Evolutionary conservation across 2,329 filamentous ascomycete genomes (phyloP), one percentile per base, ranked within the genome.

Genomic region (Cercospora nicotianae): DNA sequence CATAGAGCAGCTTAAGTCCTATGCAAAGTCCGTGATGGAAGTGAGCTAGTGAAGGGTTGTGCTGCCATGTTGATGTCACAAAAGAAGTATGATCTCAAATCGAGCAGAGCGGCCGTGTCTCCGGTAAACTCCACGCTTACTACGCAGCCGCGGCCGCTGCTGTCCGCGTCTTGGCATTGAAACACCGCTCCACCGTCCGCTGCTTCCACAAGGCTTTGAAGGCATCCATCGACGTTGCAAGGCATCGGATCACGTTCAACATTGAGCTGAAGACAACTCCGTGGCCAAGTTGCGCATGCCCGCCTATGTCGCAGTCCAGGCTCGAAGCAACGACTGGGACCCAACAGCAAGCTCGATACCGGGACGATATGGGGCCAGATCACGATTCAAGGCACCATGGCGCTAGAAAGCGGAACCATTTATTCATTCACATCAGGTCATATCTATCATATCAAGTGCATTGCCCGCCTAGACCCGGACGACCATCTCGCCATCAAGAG

Each of bases 401-500:
- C 36, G 36, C 36, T n/a, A n/a, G 7, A 42, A 7, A n/a, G 36
- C 36, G 36, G 6, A 42, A 42, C 36, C 16, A 42, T n/a, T 42
- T n/a, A 42, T 42, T 42, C 36, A 3, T 42, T 42, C 36, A n/a
- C 36, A 42, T 42, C 16, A 42, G 36, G 36, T 42, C 36, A 42
- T 42, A 42, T 42, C 36, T n/a, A n/a, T 42, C 36, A 42, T 42
- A n/a, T 42, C 36, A n/a, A n/a, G 31, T 60, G 18, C 18, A 7
- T 23, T 12, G 12, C 6, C 45, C 45, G 5, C 33, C 58, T 65
- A 68, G 4, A 68, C 9, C 18, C 66, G 31, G 7, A 66, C 67
- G 12, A 58, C 57, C 60, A 69, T 30, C 55, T 64, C 60, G 3
- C 67, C 63, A 57, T 66, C 60, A 23, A 69, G 55, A n/a, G 55